These are phyloP conservation scores for Lentinula sp. DNA, from an alignment of 768 basidiomycete genomes.

Conservation along the genomic window DNA sequence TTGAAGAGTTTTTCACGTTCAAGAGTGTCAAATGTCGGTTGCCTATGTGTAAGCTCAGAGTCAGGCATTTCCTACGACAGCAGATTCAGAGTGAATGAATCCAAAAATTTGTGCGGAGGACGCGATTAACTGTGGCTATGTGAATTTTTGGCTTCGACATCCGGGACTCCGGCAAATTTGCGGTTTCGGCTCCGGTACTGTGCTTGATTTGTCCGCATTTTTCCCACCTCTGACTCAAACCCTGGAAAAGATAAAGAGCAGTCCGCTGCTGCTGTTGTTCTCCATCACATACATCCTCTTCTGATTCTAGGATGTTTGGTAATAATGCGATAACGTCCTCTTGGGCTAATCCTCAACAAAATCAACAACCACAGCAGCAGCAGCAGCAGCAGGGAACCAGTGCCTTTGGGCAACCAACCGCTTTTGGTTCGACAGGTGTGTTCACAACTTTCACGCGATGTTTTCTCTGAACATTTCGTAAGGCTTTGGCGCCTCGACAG, in stretches of 20 bases:
- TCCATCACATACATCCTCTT: background rate
- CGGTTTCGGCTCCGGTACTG: background rate
- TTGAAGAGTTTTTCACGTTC: conserved; percentile 72
- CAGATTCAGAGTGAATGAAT: background rate
- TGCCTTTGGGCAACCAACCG: conserved; percentile 66
- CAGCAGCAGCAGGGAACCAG: conserved; percentile 28
- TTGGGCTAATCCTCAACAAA: conserved; percentile 65
- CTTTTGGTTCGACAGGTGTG: conserved; percentile 56
- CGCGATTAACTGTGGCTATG: background rate
- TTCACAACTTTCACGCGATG: conserved; percentile 18
- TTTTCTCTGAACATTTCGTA: conserved; percentile 8
- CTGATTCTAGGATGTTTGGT: conserved; percentile 50
- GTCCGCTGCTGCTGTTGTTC: background rate
- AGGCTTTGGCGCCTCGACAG: conserved; percentile 15
- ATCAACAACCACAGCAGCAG: conserved; percentile 36
- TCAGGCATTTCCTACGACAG: conserved; percentile 41
- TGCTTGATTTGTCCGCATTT: background rate
- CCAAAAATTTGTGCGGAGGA: no score
- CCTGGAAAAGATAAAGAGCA: background rate
- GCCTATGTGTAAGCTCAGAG: conserved; percentile 30
- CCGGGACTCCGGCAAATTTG: background rate
- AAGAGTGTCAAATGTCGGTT: conserved; percentile 75
- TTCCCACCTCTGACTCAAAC: conserved; percentile 2
- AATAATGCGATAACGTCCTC: conserved; percentile 44
- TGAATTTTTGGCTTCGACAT: background rate